phyloP scores from a whole-genome alignment of 192 early-diverging fungal genomes.

The Gonapodya prolifera region DNA sequence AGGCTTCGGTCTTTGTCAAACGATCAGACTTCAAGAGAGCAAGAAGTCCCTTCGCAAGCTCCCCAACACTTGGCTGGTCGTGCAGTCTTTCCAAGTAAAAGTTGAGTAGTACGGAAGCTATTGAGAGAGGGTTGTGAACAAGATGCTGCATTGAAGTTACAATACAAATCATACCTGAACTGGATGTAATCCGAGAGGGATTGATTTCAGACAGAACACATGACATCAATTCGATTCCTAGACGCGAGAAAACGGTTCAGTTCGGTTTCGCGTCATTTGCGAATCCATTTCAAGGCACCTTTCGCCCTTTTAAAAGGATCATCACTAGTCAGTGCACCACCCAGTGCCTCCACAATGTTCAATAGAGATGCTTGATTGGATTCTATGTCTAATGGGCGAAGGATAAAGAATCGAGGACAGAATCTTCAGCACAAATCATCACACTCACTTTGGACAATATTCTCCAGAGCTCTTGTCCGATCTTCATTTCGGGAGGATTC shows the following conservation, averaged over 20 bases:
- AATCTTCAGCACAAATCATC: background rate
- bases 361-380: constrained; percentile 27
- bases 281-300: constrained; percentile 33
- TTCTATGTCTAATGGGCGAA: background rate
- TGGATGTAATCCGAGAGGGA: constrained; percentile 5
- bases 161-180: background rate
- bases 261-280: background rate
- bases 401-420: background rate
- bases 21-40: constrained; percentile 32
- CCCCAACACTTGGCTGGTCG: constrained; percentile 25
- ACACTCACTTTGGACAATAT: background rate
- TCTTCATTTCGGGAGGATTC: background rate
- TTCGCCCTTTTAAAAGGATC: constrained; percentile 77
- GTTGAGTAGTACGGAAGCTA: constrained; percentile 21
- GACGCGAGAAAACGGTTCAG: background rate
- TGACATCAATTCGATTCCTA: constrained; percentile 53
- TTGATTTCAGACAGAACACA: constrained; percentile 37
- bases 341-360: constrained; percentile 66
- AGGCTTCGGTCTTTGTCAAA: constrained; percentile 2
- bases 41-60: constrained; percentile 22
- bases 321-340: constrained; percentile 58
- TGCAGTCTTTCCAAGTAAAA: constrained; percentile 30
- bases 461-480: background rate
- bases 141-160: background rate
- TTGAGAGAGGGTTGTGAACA: background rate